phyloP scores from a whole-genome alignment of 345 rosid genomes.

The Gossypium australe region DNA sequence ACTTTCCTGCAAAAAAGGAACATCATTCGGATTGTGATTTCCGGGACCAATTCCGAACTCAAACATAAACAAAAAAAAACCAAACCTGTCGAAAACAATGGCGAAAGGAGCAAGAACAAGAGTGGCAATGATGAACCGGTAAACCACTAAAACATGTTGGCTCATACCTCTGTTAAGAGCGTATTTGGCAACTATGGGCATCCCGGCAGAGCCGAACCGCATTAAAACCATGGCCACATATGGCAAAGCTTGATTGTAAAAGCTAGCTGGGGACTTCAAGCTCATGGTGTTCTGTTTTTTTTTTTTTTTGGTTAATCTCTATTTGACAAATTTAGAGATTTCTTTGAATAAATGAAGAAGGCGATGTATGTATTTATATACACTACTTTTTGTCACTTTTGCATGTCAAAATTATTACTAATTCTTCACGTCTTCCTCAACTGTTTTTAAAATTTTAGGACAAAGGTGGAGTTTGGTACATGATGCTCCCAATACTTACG shows the following conservation, averaged over 20 bases:
- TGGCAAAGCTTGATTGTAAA: conserved; percentile 28
- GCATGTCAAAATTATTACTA: not conserved
- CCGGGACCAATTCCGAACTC: not conserved
- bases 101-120: conserved; percentile 69
- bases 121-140: conserved; percentile 60
- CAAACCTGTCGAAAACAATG: conserved; percentile 57
- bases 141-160: conserved; percentile 57
- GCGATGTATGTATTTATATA: not conserved
- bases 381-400: not conserved
- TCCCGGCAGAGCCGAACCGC: conserved; percentile 31
- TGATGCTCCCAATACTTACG: not conserved
- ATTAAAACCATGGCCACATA: conserved; percentile 33
- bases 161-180: conserved; percentile 42
- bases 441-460: not conserved
- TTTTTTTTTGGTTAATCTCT: not conserved
- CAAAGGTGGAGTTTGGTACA: not conserved
- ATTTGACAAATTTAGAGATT: not conserved
- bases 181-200: conserved; percentile 39
- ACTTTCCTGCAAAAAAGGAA: conserved; percentile 42
- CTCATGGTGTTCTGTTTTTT: not conserved
- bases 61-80: not conserved
- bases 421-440: not conserved
- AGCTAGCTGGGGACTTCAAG: not conserved
- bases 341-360: not conserved
- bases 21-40: not conserved